phyloP scores from a whole-genome alignment of 768 basidiomycete species.

The Gymnopilus junonius region DNA sequence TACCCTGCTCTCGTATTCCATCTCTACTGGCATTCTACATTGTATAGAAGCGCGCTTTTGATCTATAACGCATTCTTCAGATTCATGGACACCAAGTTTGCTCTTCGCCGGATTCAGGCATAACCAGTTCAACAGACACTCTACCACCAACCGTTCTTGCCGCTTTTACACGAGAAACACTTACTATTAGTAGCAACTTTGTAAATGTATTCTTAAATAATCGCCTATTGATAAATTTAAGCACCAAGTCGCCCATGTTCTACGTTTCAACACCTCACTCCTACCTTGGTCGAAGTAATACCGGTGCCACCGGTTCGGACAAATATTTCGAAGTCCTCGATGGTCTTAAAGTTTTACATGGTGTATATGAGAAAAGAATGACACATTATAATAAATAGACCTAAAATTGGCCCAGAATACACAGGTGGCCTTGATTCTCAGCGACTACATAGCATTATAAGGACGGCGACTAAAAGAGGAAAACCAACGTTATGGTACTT shows the following conservation, averaged over 20 bases:
- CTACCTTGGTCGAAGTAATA: neutral
- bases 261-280: neutral
- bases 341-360: neutral
- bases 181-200: conserved; percentile 3
- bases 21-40: conserved; percentile 14
- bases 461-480: conserved; percentile 10
- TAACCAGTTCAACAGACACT: neutral
- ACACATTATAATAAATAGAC: conserved; percentile 8
- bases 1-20: conserved; percentile 16
- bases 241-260: neutral
- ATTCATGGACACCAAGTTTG: neutral
- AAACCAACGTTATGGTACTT: conserved; percentile 21
- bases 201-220: conserved; percentile 11
- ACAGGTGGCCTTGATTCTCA: neutral
- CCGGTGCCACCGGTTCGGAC: conserved; percentile 4
- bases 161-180: conserved; percentile 5
- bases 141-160: neutral
- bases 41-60: conserved; percentile 19
- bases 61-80: neutral
- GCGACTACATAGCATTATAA: neutral
- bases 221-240: neutral
- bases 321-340: conserved; percentile 4
- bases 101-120: neutral
- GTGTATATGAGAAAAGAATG: conserved; percentile 17
- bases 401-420: conserved; percentile 3